phyloP scores from a whole-genome alignment of 192 early-diverging fungal species.

The Coemansia sp. region DNA sequence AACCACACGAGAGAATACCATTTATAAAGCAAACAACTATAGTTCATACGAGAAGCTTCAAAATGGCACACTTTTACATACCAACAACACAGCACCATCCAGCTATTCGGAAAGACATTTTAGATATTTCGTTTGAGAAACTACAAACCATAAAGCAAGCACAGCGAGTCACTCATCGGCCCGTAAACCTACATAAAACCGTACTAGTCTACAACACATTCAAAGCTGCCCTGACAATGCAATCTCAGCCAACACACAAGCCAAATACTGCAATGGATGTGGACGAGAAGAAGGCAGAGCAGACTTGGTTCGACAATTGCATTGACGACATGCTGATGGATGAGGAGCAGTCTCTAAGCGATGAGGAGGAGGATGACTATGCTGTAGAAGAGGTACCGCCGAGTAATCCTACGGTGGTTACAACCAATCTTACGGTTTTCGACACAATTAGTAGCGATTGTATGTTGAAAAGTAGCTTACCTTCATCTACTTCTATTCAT shows the following conservation, averaged over 20 bases:
- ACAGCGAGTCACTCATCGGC: conserved; percentile 34
- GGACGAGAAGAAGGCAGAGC: conserved; percentile 32
- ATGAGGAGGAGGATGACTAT: conserved; percentile 11
- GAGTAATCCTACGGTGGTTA: conserved; percentile 7
- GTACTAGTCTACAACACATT: conserved; percentile 52
- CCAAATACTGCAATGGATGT: conserved; percentile 14
- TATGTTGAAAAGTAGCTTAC: conserved; percentile 27
- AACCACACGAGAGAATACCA: too few species aligned
- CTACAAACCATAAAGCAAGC: conserved; percentile 33
- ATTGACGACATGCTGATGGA: conserved; percentile 44
- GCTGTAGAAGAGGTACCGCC: neutral
- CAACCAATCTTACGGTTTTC: neutral
- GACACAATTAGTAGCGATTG: neutral
- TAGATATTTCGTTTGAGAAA: conserved; percentile 45
- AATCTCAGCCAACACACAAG: neutral
- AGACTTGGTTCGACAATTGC: conserved; percentile 52
- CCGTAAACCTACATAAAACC: conserved; percentile 37
- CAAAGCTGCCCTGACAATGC: conserved; percentile 11
- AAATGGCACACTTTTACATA: conserved; percentile 21
- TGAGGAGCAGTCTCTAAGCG: conserved; percentile 7
- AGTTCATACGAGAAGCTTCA: neutral
- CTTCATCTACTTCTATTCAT: conserved; percentile 4
- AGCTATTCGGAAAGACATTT: conserved; percentile 21
- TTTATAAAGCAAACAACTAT: too few species aligned
- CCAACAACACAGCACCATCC: conserved; percentile 13